Evolutionary conservation across 306 rosid genomes (phyloP), one percentile per base, ranked within the genome.

Genomic region (Biancaea sappan): DNA sequence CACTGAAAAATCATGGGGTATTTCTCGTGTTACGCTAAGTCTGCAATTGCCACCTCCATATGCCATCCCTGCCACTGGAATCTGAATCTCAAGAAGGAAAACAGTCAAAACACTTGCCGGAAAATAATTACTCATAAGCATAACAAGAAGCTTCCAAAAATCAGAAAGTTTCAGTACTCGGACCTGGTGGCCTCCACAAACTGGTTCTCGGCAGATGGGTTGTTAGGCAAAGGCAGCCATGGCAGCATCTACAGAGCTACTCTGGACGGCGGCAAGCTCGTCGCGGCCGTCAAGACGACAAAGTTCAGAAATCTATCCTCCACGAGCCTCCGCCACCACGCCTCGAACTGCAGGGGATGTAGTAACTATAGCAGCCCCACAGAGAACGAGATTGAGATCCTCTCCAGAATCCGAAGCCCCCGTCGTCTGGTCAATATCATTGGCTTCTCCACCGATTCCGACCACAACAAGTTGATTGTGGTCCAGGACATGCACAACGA

Each of bases 401-500:
- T 90, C 25, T 86, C 91, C 3, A 35, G 80, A 0, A 63, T 87
- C 2, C 77, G 41, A 4, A 77, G 66, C 58, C 87, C 83, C 14
- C 80, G 89, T 71, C 81, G 86, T 70, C 61, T 87, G 11, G 92
- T 90, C 0, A 90, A 90, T 46, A 86, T 90, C 3, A 53, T 90
- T 4, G 93, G 96, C 6, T 81, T 86, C 60, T 81, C 85, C 19
- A 31, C 75, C 4, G 74, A 85, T 73, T 58, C 81, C 3, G 10
- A 60, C 28, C 56, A 69, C 26, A 71, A 54, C 25, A 87, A 85
- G 47, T 41, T 86, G 40, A 63, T 88, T 3, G 92, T 90, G 40
- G 92, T 90, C 4, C 89, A 90, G 75, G 87, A 72, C 79, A 90
- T 90, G 96, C 89, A 90, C 16, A 86, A 86, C 67, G 93, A 93